A percentile compares a stretch with the other conserved stretches of the same genome.
These are phyloP conservation scores for sunflower (Helianthus annuus) DNA, from an alignment of 129 eudicot species.

Conservation along the genomic window HanXRQr2.0-SUNRISE NC_035448.2:129655421-129655920, in stretches of 20 bases:
- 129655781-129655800: slow-evolving; percentile 37
- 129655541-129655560: slow-evolving; percentile 91
- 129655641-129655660: slow-evolving; percentile 4
- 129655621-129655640: background rate
- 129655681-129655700: slow-evolving; percentile 63
- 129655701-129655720: slow-evolving; percentile 95
- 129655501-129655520: slow-evolving; percentile 91
- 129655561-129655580: slow-evolving; percentile 96
- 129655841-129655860: background rate
- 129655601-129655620: background rate
- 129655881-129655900: slow-evolving; percentile 90
- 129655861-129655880: slow-evolving; percentile 99
- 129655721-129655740: slow-evolving; percentile 87
- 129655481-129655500: slow-evolving; percentile 28
- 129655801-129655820: background rate
- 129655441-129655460: background rate
- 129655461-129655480: background rate
- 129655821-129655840: background rate
- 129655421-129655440: background rate
- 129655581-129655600: slow-evolving; percentile 55
- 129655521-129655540: slow-evolving; percentile 80
- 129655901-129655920: slow-evolving; percentile 76
- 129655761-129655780: slow-evolving; percentile 99
- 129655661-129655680: slow-evolving; percentile 9
- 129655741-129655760: slow-evolving; percentile 81